phyloP scores from a whole-genome alignment of 2,329 filamentous ascomycete species.

The Diaporthe australafricana region DNA sequence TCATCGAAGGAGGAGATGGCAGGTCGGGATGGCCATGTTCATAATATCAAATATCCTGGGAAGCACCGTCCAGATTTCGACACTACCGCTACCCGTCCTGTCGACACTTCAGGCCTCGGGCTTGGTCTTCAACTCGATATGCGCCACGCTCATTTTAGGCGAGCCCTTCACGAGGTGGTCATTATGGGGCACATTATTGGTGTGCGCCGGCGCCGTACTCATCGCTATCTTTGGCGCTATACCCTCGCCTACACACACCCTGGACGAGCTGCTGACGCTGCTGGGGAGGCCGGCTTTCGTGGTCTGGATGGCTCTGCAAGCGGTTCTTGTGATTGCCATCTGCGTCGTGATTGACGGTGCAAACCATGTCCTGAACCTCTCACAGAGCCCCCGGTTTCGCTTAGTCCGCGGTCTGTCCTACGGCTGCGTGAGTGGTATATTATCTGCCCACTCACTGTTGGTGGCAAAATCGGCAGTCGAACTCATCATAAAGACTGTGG shows the following conservation, averaged over 20 bases:
- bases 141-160: conserved; percentile 90
- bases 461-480: conserved; percentile 98
- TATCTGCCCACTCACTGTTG: conserved; percentile 92
- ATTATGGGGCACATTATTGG: conserved; percentile 88
- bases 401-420: conserved; percentile 87
- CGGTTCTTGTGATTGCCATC: conserved; percentile 76
- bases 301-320: conserved; percentile 88
- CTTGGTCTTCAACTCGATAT: conserved; percentile 98
- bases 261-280: conserved; percentile 83
- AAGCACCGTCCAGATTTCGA: conserved; percentile 97
- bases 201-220: conserved; percentile 87
- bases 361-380: conserved; percentile 62
- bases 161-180: conserved; percentile 96
- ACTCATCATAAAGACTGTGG: conserved; percentile 85
- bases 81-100: conserved; percentile 90
- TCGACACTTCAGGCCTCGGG: conserved; percentile 96
- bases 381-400: conserved; percentile 74
- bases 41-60: conserved; percentile 93
- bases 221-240: conserved; percentile 96
- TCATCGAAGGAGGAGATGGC: conserved; percentile 92
- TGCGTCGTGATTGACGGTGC: conserved; percentile 71
- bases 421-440: conserved; percentile 88
- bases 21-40: conserved; percentile 98
- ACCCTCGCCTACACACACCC: conserved; percentile 88
- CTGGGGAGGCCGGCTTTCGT: conserved; percentile 82